These are phyloP conservation scores for Apophysomyces variabilis DNA, from an alignment of 371 early-diverging fungal genomes.

Conservation along the genomic window DNA sequence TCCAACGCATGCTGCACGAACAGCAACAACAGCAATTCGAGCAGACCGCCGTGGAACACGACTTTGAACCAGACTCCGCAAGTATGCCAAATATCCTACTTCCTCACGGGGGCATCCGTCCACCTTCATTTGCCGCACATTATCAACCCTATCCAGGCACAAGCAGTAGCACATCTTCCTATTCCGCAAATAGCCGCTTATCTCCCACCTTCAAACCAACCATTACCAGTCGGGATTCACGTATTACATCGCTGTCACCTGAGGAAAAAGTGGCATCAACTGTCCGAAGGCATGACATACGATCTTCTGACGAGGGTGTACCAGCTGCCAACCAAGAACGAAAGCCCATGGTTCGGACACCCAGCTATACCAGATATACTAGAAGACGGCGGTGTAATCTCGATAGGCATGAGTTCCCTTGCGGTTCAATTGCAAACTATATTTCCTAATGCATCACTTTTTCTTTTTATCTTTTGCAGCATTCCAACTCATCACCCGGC, in stretches of 20 bases:
- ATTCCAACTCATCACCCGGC: slow-evolving; percentile 55
- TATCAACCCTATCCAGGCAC: slow-evolving; percentile 11
- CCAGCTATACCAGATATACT: slow-evolving; percentile 20
- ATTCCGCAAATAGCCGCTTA: slow-evolving; percentile 4
- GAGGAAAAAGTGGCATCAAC: slow-evolving; percentile 20
- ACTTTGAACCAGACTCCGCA: slow-evolving; percentile 29
- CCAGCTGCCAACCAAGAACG: neutral
- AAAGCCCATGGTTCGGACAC: neutral
- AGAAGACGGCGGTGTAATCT: slow-evolving; percentile 28
- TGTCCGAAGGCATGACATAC: slow-evolving; percentile 12
- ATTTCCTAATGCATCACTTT: neutral
- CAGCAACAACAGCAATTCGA: slow-evolving; percentile 10
- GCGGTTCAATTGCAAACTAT: slow-evolving; percentile 2
- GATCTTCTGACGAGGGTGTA: slow-evolving; percentile 20
- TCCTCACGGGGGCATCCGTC: slow-evolving; percentile 35
- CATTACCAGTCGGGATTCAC: slow-evolving; percentile 23
- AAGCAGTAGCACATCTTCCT: slow-evolving; percentile 19
- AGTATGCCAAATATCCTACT: slow-evolving; percentile 42
- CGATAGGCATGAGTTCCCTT: slow-evolving; percentile 31
- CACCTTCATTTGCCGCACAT: slow-evolving; percentile 37
- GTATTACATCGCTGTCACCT: slow-evolving; percentile 14
- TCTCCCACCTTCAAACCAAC: slow-evolving; percentile 28
- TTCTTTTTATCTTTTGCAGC: slow-evolving; percentile 21
- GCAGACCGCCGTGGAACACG: slow-evolving; percentile 18
- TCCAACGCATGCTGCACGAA: slow-evolving; percentile 23